A percentile compares a stretch with the other conserved stretches of the same genome.
Conservation (phyloP, 371 early-diverging fungal genomes). For the Apophysomyces ossiformis region DNA sequence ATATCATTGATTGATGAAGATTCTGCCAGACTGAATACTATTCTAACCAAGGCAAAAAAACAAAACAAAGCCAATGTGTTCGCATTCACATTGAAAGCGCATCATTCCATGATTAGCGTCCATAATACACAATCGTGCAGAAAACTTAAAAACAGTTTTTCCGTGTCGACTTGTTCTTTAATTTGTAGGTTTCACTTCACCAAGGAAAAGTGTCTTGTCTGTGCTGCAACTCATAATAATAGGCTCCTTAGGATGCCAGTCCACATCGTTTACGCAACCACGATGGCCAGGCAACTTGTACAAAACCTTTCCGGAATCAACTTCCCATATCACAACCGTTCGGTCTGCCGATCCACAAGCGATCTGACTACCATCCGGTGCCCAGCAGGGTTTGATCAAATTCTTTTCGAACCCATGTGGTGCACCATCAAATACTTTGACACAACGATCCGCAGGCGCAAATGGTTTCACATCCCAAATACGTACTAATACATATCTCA, state of each 20-base stretch:
- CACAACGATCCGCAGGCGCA: conserved; percentile 66
- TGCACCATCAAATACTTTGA: conserved; percentile 82
- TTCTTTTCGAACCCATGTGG: conserved; percentile 96
- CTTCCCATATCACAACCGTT: conserved; percentile 95
- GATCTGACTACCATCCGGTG: conserved; percentile 87
- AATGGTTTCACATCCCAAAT: conserved; percentile 96
- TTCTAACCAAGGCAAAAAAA: no score
- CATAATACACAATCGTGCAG: not conserved
- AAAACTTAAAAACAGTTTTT: not conserved
- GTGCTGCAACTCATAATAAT: conserved; percentile 86
- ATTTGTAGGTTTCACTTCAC: conserved; percentile 71
- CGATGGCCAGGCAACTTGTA: conserved; percentile 98
- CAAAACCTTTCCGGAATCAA: conserved; percentile 78
- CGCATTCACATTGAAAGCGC: no score
- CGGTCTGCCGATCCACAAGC: conserved; percentile 95
- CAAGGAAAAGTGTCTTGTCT: conserved; percentile 88
- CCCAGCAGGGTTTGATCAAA: conserved; percentile 88
- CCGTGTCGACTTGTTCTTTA: not conserved
- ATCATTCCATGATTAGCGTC: no score
- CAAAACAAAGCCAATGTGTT: no score
- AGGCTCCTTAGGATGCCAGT: conserved; percentile 92
- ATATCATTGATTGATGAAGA: no score
- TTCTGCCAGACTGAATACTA: no score
- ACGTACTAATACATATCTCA: conserved; percentile 57
- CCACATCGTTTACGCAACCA: conserved; percentile 95